phyloP scores from a whole-genome alignment of 192 early-diverging fungal genomes.

The Lobosporangium transversale region DNA sequence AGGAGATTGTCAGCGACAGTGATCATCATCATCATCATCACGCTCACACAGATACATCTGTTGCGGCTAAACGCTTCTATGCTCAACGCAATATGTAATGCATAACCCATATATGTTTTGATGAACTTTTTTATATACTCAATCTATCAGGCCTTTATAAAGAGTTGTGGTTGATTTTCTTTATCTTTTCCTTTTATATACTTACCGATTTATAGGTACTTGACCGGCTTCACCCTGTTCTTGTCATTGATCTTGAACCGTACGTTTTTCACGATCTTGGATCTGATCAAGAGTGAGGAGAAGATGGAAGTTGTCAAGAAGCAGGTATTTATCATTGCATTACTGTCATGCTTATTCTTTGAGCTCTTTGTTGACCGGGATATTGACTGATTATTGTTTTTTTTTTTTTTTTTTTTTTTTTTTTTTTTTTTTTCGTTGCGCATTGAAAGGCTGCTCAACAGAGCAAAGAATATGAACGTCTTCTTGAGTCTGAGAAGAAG shows the following conservation, averaged over 20 bases:
- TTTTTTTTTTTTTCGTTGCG: no score
- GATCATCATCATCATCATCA: conserved; percentile 41
- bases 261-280: conserved; percentile 61
- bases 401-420: no score
- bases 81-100: conserved; percentile 68
- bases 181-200: background rate
- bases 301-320: conserved; percentile 55
- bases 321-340: conserved; percentile 22
- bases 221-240: conserved; percentile 66
- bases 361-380: background rate
- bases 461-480: conserved; percentile 47
- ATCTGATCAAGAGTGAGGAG: conserved; percentile 63
- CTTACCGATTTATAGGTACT: conserved; percentile 50
- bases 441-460: conserved; percentile 46
- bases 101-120: background rate
- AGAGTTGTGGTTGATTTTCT: background rate
- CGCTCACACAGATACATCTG: conserved; percentile 34
- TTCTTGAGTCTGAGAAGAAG: conserved; percentile 40
- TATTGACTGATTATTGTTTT: no score
- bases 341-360: background rate
- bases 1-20: conserved; percentile 16
- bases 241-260: conserved; percentile 67
- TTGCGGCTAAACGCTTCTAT: conserved; percentile 64
- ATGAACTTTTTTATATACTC: no score
- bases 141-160: no score